These are phyloP conservation scores for Pyricularia pennisetigena DNA, from an alignment of 2,329 filamentous ascomycete species.

Conservation along the genomic window DNA sequence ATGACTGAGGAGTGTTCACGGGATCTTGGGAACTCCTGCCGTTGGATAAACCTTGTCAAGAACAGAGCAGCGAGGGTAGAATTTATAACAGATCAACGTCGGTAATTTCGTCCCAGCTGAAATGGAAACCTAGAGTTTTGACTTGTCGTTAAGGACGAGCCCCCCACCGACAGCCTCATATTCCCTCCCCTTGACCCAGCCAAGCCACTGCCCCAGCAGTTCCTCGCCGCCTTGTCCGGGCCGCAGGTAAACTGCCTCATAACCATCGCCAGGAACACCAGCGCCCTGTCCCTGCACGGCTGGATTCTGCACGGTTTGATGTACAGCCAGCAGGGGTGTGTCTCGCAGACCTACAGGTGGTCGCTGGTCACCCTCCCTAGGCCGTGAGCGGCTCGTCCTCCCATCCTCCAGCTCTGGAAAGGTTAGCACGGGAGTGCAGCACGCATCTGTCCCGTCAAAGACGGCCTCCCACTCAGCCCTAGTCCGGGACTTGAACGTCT, in stretches of 20 bases:
- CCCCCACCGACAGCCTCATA: constrained; percentile 58
- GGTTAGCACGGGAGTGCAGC: constrained; percentile 77
- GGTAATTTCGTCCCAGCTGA: not conserved
- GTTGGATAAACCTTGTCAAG: not conserved
- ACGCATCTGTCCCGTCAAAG: constrained; percentile 88
- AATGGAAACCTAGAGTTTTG: constrained; percentile 15
- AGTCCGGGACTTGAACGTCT: constrained; percentile 58
- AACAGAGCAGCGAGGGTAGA: not conserved
- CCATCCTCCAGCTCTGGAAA: constrained; percentile 60
- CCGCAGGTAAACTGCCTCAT: constrained; percentile 45
- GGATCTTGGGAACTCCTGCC: not conserved
- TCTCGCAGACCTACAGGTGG: constrained; percentile 58
- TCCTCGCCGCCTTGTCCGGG: constrained; percentile 67
- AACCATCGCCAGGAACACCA: constrained; percentile 58
- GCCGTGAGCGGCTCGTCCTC: constrained; percentile 11
- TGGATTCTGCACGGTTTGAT: constrained; percentile 28
- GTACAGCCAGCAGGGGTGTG: constrained; percentile 59
- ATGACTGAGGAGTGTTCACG: not conserved
- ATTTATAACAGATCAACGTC: not conserved
- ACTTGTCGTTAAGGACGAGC: constrained; percentile 38
- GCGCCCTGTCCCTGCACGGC: constrained; percentile 50
- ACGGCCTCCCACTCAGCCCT: constrained; percentile 72
- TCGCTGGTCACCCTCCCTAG: constrained; percentile 59
- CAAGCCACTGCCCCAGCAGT: constrained; percentile 60
- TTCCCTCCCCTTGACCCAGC: constrained; percentile 63